Conservation (phyloP, 768 basidiomycete species). For the Amanita jacksonii region DNA sequence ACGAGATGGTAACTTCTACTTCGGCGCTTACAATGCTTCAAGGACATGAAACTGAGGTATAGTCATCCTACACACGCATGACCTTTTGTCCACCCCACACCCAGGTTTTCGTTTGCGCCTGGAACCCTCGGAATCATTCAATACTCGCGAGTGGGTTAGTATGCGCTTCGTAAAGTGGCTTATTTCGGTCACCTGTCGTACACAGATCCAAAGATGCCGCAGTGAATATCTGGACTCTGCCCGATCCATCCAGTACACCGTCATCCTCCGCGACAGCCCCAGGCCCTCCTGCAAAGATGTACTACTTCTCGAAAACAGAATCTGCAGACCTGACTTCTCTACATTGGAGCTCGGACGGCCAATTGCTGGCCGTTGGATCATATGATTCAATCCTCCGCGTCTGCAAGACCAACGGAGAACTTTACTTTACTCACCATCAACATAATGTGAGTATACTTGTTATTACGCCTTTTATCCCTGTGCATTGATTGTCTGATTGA, state of each 20-base stretch:
- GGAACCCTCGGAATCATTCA: conserved; percentile 54
- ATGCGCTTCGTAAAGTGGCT: conserved; percentile 4
- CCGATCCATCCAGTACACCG: conserved; percentile 26
- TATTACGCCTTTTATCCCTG: conserved; percentile 14
- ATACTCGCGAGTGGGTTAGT: conserved; percentile 69
- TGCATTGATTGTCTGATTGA: conserved; percentile 23
- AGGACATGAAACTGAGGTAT: conserved; percentile 58
- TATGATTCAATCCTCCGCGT: conserved; percentile 68
- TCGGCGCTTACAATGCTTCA: conserved; percentile 37
- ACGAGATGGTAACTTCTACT: too few relatives aligned
- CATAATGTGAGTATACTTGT: conserved; percentile 46
- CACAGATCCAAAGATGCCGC: conserved; percentile 67
- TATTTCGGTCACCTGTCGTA: conserved; percentile 10
- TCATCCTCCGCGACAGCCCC: conserved; percentile 23
- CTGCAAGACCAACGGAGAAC: conserved; percentile 47
- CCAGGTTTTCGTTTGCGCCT: conserved; percentile 81
- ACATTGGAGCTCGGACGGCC: conserved; percentile 70
- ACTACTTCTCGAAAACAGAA: conserved; percentile 36
- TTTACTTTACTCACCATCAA: conserved; percentile 52
- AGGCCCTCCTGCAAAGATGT: conserved; percentile 32
- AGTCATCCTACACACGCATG: too few relatives aligned
- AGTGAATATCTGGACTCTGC: conserved; percentile 65
- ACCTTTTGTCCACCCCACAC: too few relatives aligned
- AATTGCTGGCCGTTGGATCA: conserved; percentile 66
- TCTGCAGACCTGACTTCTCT: conserved; percentile 64